phyloP scores from a whole-genome alignment of 176 grass and related monocot species.

The Phyllostachys edulis region DNA sequence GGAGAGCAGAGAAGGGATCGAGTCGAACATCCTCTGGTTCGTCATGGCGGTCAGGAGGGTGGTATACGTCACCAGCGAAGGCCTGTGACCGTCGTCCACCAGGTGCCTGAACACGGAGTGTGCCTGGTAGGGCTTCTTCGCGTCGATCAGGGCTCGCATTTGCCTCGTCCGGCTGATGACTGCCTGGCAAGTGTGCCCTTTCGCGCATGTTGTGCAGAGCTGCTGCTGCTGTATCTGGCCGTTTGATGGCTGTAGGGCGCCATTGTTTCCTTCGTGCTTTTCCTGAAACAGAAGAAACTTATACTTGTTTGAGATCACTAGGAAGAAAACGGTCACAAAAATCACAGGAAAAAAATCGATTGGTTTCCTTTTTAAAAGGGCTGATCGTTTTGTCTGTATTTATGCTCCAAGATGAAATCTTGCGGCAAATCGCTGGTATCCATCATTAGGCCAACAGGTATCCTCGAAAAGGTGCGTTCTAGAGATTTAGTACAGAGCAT shows the following conservation, averaged over 20 bases:
- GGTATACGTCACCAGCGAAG: constrained; percentile 84
- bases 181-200: constrained; percentile 56
- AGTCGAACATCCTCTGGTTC: constrained; percentile 60
- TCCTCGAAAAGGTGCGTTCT: neutral
- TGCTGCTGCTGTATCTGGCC: neutral
- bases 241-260: constrained; percentile 16
- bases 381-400: neutral
- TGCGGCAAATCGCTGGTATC: neutral
- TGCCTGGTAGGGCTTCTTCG: constrained; percentile 63
- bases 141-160: constrained; percentile 67
- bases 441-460: neutral
- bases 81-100: constrained; percentile 68
- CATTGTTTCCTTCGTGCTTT: constrained; percentile 15
- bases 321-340: neutral
- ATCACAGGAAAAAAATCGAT: neutral
- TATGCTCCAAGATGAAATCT: neutral
- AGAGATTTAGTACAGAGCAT: neutral
- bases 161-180: constrained; percentile 60
- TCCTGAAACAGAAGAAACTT: constrained; percentile 27
- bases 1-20: constrained; percentile 65
- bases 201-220: constrained; percentile 55
- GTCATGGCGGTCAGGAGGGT: constrained; percentile 65
- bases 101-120: constrained; percentile 53
- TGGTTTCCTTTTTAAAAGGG: neutral
- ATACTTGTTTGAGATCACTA: neutral